Conservation (phyloP, 2,329 filamentous ascomycete species). For the Penicillium expansum region DNA sequence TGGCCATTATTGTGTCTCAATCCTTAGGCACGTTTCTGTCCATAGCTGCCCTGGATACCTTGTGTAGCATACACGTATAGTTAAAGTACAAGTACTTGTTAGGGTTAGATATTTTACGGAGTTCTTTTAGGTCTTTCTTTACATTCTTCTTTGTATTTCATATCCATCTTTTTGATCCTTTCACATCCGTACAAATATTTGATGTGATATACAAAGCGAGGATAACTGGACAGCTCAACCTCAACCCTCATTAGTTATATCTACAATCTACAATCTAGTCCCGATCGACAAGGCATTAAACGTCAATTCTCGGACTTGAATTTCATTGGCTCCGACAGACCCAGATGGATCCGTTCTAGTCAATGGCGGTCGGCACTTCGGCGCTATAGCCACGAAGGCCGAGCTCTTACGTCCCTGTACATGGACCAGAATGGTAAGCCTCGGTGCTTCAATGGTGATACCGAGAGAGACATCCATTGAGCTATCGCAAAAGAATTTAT, state of each 20-base stretch:
- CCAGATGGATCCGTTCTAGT: neutral
- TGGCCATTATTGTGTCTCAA: neutral
- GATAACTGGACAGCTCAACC: neutral
- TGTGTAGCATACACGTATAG: slow-evolving; percentile 3
- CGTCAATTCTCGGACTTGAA: neutral
- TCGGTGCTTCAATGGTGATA: neutral
- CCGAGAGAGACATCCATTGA: neutral
- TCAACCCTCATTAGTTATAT: no score
- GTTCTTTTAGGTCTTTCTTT: neutral
- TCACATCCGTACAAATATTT: no score
- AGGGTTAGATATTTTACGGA: neutral
- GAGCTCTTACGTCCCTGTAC: neutral
- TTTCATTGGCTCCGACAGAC: neutral
- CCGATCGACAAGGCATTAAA: neutral
- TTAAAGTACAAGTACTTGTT: slow-evolving; percentile 4
- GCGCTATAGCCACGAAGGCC: neutral
- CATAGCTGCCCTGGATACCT: neutral
- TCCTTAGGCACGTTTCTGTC: neutral
- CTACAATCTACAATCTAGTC: neutral
- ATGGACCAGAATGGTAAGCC: neutral
- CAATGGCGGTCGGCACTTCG: neutral
- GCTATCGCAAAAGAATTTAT: neutral
- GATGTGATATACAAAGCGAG: neutral
- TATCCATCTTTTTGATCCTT: no score
- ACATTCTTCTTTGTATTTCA: neutral